phyloP scores from a whole-genome alignment of 441 rosid species.

The Daphne laureola region DNA sequence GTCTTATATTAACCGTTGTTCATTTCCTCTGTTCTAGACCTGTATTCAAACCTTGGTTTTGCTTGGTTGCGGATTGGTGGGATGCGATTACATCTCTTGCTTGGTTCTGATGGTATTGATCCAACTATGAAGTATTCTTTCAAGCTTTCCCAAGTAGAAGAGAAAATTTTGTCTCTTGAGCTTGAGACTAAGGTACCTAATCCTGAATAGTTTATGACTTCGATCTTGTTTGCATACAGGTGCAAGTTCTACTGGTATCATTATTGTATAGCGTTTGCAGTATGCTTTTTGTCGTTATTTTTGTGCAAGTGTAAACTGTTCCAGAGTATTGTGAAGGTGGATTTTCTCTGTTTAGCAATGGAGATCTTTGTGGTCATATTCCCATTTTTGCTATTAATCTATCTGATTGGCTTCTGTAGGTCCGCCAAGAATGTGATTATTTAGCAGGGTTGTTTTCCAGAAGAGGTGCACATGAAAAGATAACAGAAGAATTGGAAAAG shows the following conservation, averaged over 20 bases:
- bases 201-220: constrained; percentile 14
- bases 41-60: constrained; percentile 46
- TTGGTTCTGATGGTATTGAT: constrained; percentile 58
- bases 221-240: too few relatives aligned
- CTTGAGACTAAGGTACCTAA: constrained; percentile 68
- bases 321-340: too few relatives aligned
- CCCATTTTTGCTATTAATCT: background rate
- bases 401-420: constrained; percentile 30
- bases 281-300: too few relatives aligned
- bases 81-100: constrained; percentile 70
- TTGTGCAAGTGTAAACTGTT: too few relatives aligned
- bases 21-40: constrained; percentile 25
- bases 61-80: constrained; percentile 77
- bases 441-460: constrained; percentile 55
- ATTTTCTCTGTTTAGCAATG: too few relatives aligned
- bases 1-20: constrained; percentile 2
- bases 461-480: constrained; percentile 37
- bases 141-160: constrained; percentile 50
- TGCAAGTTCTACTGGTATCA: too few relatives aligned
- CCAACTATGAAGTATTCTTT: constrained; percentile 70
- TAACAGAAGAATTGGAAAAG: constrained; percentile 30
- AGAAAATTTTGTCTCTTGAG: constrained; percentile 49
- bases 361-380: background rate
- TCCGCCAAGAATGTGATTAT: constrained; percentile 72
- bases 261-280: too few relatives aligned